These are phyloP conservation scores for Brassica juncea DNA, from an alignment of 345 rosid species.

Conservation along the genomic window DNA sequence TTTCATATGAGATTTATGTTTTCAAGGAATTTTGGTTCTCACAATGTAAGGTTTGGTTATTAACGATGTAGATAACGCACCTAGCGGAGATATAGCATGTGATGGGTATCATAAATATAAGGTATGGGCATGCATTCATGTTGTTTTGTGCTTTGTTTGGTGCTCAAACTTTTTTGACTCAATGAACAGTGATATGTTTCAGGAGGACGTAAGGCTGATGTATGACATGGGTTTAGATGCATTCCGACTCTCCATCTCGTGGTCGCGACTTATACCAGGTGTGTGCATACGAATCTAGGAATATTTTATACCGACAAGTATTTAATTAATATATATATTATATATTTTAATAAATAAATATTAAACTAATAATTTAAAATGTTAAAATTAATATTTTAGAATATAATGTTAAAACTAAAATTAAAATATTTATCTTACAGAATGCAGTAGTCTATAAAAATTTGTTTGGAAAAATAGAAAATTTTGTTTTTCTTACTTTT, in stretches of 20 bases:
- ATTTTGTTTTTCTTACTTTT: no score
- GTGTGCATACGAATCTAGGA: not conserved
- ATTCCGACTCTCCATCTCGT: constrained; percentile 73
- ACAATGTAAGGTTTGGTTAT: not conserved
- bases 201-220: constrained; percentile 80
- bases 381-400: no score
- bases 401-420: no score
- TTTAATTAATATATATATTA: no score
- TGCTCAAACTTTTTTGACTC: not conserved
- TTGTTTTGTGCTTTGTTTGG: not conserved
- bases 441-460: no score
- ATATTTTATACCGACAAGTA: no score
- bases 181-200: not conserved
- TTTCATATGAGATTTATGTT: not conserved
- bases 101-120: constrained; percentile 64
- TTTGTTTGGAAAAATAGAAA: no score
- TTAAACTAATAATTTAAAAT: no score
- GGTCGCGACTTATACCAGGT: constrained; percentile 79
- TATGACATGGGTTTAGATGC: constrained; percentile 59
- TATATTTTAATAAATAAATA: no score
- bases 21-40: not conserved
- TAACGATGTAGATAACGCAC: constrained; percentile 27
- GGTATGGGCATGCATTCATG: constrained; percentile 27
- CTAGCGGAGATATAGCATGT: constrained; percentile 47
- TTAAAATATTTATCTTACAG: no score